Evolutionary conservation across 345 rosid genomes (phyloP).

Genomic region (Fremontodendron californicum): DNA sequence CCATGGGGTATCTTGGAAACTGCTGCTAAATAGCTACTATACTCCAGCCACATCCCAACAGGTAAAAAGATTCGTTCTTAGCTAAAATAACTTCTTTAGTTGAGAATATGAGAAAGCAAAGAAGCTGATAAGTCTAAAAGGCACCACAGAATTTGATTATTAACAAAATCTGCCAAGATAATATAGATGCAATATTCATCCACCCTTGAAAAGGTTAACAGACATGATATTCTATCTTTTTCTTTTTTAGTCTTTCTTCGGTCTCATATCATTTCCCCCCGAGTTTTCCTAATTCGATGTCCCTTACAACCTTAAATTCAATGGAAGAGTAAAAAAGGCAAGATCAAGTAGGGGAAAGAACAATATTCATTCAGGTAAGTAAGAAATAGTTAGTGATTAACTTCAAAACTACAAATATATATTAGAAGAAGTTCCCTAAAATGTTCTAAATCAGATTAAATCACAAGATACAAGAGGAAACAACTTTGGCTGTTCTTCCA

Average conservation of each 20-base stretch:
- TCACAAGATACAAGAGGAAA: conserved; percentile 19
- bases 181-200: not conserved
- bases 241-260: no score
- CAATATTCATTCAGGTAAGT: not conserved
- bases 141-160: not conserved
- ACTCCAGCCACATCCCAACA: not conserved
- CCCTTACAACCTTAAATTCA: not conserved
- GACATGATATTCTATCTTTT: no score
- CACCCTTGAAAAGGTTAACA: not conserved
- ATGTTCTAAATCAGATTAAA: conserved; percentile 16
- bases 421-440: conserved; percentile 4
- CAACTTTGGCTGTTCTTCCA: conserved; percentile 9
- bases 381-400: no score
- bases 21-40: no score
- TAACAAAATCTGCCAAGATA: not conserved
- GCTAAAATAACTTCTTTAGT: not conserved
- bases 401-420: conserved; percentile 6
- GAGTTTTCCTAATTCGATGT: not conserved
- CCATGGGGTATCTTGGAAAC: no score
- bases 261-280: not conserved
- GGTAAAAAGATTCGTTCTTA: conserved; percentile 1
- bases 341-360: not conserved
- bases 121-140: not conserved
- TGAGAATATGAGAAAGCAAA: not conserved
- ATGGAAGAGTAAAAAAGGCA: not conserved